These are phyloP conservation scores for Cochliopodium minus DNA, from an alignment of 208 protist genomes.

Conservation along the genomic window DNA sequence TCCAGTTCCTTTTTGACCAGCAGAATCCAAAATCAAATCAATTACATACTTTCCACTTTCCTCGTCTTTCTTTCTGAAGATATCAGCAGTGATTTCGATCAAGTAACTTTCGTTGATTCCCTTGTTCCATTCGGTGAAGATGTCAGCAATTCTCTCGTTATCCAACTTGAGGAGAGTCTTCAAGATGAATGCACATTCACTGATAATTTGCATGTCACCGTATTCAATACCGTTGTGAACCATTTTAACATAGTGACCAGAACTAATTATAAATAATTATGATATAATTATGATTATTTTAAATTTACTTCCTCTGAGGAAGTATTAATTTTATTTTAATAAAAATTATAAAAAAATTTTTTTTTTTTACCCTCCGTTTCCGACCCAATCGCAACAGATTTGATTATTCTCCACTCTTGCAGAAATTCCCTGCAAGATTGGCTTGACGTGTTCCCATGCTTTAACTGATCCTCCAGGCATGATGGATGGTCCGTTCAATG, in stretches of 20 bases:
- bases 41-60: constrained; percentile 51
- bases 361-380: constrained; percentile 71
- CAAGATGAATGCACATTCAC: constrained; percentile 82
- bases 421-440: constrained; percentile 77
- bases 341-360: too few relatives aligned
- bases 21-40: constrained; percentile 80
- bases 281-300: too few relatives aligned
- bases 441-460: constrained; percentile 68
- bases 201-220: constrained; percentile 89
- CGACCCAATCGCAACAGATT: constrained; percentile 79
- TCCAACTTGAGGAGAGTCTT: constrained; percentile 50
- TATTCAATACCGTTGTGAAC: constrained; percentile 99
- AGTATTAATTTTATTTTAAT: too few relatives aligned
- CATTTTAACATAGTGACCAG: constrained; percentile 96
- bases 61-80: constrained; percentile 68
- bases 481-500: constrained; percentile 87
- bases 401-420: constrained; percentile 77
- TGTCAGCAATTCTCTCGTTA: constrained; percentile 64
- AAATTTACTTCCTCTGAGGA: too few relatives aligned
- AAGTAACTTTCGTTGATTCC: constrained; percentile 83
- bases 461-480: constrained; percentile 84
- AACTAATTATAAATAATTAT: too few relatives aligned
- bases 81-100: constrained; percentile 89
- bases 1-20: constrained; percentile 90
- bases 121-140: constrained; percentile 81